Evolutionary conservation across 192 early-diverging fungal species (phyloP), one percentile per base, ranked within the genome.

Genomic region (Rhizoclosmatium globosum): DNA sequence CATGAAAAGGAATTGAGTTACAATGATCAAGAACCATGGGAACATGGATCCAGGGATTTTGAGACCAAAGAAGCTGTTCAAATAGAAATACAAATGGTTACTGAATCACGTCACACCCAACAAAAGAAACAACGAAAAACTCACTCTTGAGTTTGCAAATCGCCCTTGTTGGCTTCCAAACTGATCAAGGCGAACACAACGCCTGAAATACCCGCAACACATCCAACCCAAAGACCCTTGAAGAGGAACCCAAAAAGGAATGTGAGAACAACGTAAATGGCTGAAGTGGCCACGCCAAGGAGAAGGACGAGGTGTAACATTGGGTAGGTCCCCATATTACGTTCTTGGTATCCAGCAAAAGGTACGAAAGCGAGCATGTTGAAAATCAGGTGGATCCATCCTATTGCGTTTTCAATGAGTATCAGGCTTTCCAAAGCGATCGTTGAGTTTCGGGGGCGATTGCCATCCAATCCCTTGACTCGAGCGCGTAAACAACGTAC

Each of bases 321-420:
- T 17, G 64, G 74, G 48, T 64, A 76, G 4, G 74, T 66, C 4
- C 74, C 74, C 74, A 76, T 76, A 31, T 76, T 64, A 15, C 74
- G 74, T 56, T 74, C 72, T 47, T 60, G 57, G 42, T 74, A 64
- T 19, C 61, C 60, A 6, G 50, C 74, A 43, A 76, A 67, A 31
- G 64, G 74, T 13, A 45, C 48, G 42, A 76, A 76, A 17, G 64
- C 61, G 31, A 76, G 61, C 31, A 67, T 66, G 41, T 76, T 76
- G 60, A 76, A 47, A 11, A 76, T 11, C 44, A 76, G 64, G 64
- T 76, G 74, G 74, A 76, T 7, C 74, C 74, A 76, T 38, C 74
- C 74, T 67, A 46, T 56, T 56, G 31, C 31, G 31, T 31, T 31
- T 31, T 31, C 31, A 31, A 31, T 56, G 53, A n/a, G 53, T 9